A percentile compares a stretch with the other conserved stretches of the same genome.
These are phyloP conservation scores for Solanum habrochaites DNA, from an alignment of 257 asterid genomes.

Conservation along the genomic window DNA sequence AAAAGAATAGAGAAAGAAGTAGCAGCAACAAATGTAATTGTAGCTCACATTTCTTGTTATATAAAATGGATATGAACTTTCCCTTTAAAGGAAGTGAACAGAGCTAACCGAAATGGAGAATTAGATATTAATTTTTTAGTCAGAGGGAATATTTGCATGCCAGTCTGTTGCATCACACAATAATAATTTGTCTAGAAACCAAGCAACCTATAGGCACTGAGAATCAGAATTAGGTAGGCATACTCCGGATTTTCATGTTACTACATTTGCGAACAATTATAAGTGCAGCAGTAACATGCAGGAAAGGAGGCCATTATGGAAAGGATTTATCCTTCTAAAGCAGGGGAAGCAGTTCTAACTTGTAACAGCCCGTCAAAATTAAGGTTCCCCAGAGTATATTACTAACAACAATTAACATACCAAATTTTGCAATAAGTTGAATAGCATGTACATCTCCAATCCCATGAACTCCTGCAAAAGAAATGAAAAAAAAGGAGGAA, in stretches of 20 bases:
- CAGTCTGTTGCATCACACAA: background rate
- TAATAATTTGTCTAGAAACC: background rate
- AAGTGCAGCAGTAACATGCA: background rate
- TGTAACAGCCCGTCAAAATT: background rate
- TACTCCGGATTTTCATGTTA: background rate
- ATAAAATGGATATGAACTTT: background rate
- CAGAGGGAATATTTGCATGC: background rate
- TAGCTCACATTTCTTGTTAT: background rate
- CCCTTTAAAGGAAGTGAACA: background rate
- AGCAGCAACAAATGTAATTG: background rate
- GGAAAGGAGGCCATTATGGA: background rate
- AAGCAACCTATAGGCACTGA: background rate
- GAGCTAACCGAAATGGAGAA: background rate
- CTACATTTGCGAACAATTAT: background rate
- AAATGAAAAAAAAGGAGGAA: background rate
- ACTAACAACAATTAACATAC: conserved; percentile 23
- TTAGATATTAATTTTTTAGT: background rate
- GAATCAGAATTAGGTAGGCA: background rate
- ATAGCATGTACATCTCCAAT: conserved; percentile 87
- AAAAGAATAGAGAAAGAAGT: background rate
- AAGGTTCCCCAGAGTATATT: background rate
- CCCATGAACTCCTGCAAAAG: conserved; percentile 79
- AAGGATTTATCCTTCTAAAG: background rate
- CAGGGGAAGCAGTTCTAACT: background rate
- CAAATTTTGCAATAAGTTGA: conserved; percentile 76